Base-by-base conservation (phyloP, 768 basidiomycete species). In the Trametes elegans region DNA sequence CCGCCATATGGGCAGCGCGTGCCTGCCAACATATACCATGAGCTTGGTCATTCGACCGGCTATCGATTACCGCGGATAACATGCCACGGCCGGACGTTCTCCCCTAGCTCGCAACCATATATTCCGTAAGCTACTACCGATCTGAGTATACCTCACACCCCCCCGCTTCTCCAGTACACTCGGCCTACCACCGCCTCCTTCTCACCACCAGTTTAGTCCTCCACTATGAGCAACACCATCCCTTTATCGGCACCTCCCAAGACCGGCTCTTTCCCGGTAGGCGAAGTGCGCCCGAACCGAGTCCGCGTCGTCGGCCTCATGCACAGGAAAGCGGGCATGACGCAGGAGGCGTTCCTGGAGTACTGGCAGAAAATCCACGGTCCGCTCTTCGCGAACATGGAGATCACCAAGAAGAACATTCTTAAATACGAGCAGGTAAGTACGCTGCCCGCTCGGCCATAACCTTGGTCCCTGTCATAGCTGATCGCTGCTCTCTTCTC, bases 371-470 rank as follows among this genome's bases (percentile, higher is more conserved):
- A 48, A 11, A 45, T 48, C 5, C 50, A 52, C 32, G 56, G 56
- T 13, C 56, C 56, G 13, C 38, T 58, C 14, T 52, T 58, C 39
- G 32, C 44, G 2, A 27, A 19, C 46, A 39, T 58, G 29, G 50
- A 53, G 19, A 58, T 58, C 39, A 31, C 38, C n/a, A 52, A 58
- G 27, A 52, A 52, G 38, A 58, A 58, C 13, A 32, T 58, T 16
- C 28, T 48, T 26, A 46, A 41, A 18, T 58, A 47, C 26, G 56
- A 58, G 27, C 56, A 58, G 50, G 56, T 58, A 16, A 4, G 40
- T 7, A n/a, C 2, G 8, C 8, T 31, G 19, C 27, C 26, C 18
- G 10, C 14, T 5, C 28, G 31, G 7, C 8, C 16, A 23, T n/a
- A n/a, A n/a, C n/a, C n/a, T n/a, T n/a, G n/a, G n/a, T n/a, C n/a